Conservation (phyloP, 2,329 filamentous ascomycete genomes). For the Claviceps lovelessii region DNA sequence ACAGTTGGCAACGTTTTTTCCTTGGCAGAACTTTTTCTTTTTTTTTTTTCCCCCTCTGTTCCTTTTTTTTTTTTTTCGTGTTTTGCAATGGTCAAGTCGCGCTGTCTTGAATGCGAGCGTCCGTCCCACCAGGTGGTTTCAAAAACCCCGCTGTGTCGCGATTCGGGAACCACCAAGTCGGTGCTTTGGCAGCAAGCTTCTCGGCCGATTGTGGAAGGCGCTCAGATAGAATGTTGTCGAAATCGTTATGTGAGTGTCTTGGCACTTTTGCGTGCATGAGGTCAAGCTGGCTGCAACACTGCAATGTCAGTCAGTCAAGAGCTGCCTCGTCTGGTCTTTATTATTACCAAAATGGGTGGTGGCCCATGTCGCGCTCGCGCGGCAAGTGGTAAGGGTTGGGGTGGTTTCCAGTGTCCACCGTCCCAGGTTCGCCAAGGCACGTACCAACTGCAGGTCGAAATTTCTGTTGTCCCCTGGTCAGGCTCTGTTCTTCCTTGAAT, state of each 20-base stretch:
- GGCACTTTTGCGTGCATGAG: background rate
- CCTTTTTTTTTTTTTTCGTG: background rate
- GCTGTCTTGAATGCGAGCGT: conserved; percentile 1
- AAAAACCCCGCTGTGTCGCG: background rate
- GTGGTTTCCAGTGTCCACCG: background rate
- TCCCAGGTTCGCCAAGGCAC: conserved; percentile 2
- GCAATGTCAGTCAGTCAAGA: conserved; percentile 1
- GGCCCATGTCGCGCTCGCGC: conserved; percentile 1
- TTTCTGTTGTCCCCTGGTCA: background rate
- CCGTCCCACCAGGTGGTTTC: conserved; percentile 1
- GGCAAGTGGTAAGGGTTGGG: conserved; percentile 1
- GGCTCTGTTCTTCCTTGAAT: background rate
- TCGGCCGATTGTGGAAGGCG: background rate
- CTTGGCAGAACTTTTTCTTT: background rate
- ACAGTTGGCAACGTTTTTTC: background rate
- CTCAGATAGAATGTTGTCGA: background rate
- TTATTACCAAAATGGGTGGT: background rate
- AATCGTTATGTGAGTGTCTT: background rate
- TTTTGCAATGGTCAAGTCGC: background rate
- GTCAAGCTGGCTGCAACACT: background rate
- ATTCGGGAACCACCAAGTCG: background rate
- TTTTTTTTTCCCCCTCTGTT: background rate
- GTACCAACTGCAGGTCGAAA: conserved; percentile 4
- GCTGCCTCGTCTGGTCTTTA: background rate
- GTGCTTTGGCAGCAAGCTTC: background rate